These are phyloP conservation scores for Trametes elegans DNA, from an alignment of 768 basidiomycete species.

Conservation along the genomic window DNA sequence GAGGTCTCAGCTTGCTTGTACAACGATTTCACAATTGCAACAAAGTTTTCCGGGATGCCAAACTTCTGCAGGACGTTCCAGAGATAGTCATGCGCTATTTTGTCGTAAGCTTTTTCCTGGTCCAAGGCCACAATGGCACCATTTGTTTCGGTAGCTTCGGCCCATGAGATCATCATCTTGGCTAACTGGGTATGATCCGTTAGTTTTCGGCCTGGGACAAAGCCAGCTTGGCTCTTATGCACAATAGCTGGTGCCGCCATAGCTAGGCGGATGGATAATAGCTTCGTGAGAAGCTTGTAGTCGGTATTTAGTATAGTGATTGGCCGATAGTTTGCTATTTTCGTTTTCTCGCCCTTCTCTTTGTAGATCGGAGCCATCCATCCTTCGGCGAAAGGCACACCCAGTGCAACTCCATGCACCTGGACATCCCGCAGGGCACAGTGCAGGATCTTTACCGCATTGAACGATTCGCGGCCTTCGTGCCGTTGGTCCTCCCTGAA, in stretches of 20 bases:
- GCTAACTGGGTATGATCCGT: slow-evolving; percentile 33
- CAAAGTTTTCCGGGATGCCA: slow-evolving; percentile 12
- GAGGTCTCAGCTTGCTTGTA: slow-evolving; percentile 30
- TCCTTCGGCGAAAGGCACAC: slow-evolving; percentile 30
- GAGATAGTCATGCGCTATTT: slow-evolving; percentile 21
- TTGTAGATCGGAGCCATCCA: slow-evolving; percentile 41
- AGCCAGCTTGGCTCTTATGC: slow-evolving; percentile 39
- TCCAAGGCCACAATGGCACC: slow-evolving; percentile 17
- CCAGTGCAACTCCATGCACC: neutral
- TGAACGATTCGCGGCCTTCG: neutral
- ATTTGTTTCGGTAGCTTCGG: slow-evolving; percentile 10
- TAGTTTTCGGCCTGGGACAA: slow-evolving; percentile 33
- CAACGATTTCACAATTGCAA: slow-evolving; percentile 27
- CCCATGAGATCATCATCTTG: slow-evolving; percentile 18
- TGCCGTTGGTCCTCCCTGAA: neutral
- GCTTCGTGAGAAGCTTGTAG: slow-evolving; percentile 34
- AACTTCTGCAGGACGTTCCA: slow-evolving; percentile 10
- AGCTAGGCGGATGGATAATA: slow-evolving; percentile 21
- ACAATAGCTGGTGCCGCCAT: slow-evolving; percentile 22
- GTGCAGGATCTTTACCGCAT: neutral
- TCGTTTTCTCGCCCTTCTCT: slow-evolving; percentile 29
- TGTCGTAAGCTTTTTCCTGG: slow-evolving; percentile 25
- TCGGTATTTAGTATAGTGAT: slow-evolving; percentile 31
- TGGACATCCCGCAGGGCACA: neutral
- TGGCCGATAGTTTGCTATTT: slow-evolving; percentile 18